phyloP scores from a whole-genome alignment of 73 alveolate species.

The Tetrahymena malaccensis region DNA sequence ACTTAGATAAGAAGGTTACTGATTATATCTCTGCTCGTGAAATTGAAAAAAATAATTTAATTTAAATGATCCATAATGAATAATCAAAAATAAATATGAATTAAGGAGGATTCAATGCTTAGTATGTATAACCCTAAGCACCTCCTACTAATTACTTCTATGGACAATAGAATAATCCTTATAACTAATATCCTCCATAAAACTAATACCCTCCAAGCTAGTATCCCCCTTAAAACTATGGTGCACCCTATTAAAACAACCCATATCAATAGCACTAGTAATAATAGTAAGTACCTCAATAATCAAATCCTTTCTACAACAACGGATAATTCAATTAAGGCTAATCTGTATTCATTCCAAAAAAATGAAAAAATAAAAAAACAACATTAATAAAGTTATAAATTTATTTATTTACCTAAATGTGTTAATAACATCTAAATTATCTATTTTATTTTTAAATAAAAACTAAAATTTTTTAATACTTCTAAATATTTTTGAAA shows the following conservation, averaged over 20 bases:
- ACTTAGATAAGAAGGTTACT: neutral
- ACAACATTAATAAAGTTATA: neutral
- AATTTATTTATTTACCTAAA: neutral
- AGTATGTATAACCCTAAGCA: neutral
- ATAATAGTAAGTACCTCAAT: neutral
- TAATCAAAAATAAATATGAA: neutral
- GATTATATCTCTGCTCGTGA: neutral
- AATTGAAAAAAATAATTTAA: neutral
- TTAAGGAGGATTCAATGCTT: neutral
- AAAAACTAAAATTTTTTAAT: too few species aligned
- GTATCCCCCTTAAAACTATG: neutral
- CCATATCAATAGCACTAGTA: neutral
- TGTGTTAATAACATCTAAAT: neutral
- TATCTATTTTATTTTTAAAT: too few species aligned
- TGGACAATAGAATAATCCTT: neutral
- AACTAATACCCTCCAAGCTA: neutral
- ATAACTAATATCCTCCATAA: neutral
- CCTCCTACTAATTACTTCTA: neutral
- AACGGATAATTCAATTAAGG: neutral
- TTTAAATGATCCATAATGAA: neutral
- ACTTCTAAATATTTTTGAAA: too few species aligned
- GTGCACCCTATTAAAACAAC: neutral
- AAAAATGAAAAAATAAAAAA: neutral
- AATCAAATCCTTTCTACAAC: neutral
- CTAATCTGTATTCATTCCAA: neutral